Conservation (phyloP, 2,329 filamentous ascomycete species). For the Fusarium sp. region DNA sequence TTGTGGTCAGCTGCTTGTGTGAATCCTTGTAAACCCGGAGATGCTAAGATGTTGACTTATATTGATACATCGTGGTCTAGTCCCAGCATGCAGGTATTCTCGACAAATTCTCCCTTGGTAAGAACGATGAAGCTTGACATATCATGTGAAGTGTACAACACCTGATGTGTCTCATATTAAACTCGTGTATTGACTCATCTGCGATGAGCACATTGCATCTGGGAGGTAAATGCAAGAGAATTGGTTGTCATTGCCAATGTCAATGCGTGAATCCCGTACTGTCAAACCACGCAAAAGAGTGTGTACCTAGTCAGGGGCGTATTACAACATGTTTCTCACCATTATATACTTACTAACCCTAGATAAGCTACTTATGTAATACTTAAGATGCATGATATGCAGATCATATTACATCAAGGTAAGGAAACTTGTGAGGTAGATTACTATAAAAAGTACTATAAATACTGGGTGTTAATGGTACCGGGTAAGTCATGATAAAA, state of each 20-base stretch:
- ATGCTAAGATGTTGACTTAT: slow-evolving; percentile 2
- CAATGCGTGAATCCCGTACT: background rate
- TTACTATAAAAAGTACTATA: background rate
- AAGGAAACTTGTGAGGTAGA: background rate
- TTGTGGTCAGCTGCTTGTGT: slow-evolving; percentile 3
- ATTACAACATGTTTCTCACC: background rate
- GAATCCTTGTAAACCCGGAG: background rate
- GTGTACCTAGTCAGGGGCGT: background rate
- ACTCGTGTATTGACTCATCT: background rate
- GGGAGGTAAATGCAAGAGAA: background rate
- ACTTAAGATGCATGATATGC: background rate
- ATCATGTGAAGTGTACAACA: background rate
- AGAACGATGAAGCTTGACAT: background rate
- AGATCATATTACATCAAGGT: background rate
- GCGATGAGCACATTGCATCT: background rate
- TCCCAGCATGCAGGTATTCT: background rate
- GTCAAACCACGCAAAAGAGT: background rate
- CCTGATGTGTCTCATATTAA: background rate
- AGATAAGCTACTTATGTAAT: too few relatives aligned
- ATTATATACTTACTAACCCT: background rate
- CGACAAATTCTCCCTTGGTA: background rate
- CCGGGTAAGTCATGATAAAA: background rate
- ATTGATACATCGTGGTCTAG: slow-evolving; percentile 1
- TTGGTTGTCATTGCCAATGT: background rate
- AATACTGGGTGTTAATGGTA: background rate